Evolutionary conservation across 306 rosid species (phyloP).

Genomic region (Malus orientalis): DNA sequence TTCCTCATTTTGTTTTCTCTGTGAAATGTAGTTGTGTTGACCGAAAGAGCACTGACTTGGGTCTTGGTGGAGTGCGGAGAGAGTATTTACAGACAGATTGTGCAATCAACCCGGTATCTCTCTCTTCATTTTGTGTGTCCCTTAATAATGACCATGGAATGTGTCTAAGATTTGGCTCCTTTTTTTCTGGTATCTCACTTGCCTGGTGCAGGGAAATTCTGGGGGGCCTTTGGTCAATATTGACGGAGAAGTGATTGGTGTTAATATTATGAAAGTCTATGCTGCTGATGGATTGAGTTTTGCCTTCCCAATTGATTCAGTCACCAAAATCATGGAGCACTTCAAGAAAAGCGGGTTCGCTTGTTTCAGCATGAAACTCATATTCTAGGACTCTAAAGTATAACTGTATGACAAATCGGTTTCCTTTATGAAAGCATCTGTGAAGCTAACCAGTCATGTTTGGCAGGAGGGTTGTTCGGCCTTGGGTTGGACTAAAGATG

Average conservation of each 20-base stretch:
- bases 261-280: conserved; percentile 64
- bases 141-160: too few species aligned
- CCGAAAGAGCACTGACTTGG: conserved; percentile 90
- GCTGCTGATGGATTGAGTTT: conserved; percentile 86
- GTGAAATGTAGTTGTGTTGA: conserved; percentile 59
- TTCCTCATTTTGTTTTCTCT: not conserved
- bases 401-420: not conserved
- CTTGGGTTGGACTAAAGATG: conserved; percentile 95
- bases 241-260: conserved; percentile 89
- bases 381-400: not conserved
- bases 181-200: not conserved
- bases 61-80: conserved; percentile 64
- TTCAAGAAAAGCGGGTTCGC: conserved; percentile 77
- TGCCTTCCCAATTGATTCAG: conserved; percentile 75
- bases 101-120: conserved; percentile 54
- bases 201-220: conserved; percentile 68
- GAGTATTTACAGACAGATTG: conserved; percentile 86
- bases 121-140: conserved; percentile 5
- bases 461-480: conserved; percentile 80
- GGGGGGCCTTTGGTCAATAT: conserved; percentile 90
- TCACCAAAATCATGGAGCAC: conserved; percentile 59
- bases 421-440: not conserved
- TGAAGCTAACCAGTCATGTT: conserved; percentile 6
- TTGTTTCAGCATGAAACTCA: not conserved
- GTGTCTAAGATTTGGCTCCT: not conserved